Evolutionary conservation across 140 eudicot genomes (phyloP).

Genomic region (Anethum foeniculum): DNA sequence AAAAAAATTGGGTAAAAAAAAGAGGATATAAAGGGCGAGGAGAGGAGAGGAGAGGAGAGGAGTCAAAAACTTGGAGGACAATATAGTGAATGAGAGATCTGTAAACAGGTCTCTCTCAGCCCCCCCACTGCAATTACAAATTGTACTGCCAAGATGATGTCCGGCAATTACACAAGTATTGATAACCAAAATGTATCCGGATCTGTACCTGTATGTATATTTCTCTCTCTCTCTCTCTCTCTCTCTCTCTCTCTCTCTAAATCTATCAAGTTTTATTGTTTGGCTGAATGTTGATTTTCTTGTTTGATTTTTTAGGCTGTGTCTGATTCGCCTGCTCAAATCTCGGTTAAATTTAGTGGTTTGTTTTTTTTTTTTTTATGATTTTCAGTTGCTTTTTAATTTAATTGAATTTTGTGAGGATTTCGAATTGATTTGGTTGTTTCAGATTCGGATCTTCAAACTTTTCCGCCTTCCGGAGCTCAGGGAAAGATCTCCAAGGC

Average conservation of each 20-base stretch:
- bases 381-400: background rate
- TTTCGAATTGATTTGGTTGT: slow-evolving; percentile 8
- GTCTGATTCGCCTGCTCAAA: slow-evolving; percentile 65
- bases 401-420: background rate
- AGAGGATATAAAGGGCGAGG: background rate
- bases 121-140: background rate
- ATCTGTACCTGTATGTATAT: slow-evolving; percentile 81
- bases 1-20: too few species aligned
- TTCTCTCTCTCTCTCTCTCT: background rate
- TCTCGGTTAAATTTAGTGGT: slow-evolving; percentile 79
- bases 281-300: background rate
- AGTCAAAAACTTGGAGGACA: background rate
- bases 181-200: slow-evolving; percentile 83
- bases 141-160: slow-evolving; percentile 65
- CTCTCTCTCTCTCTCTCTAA: background rate
- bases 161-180: slow-evolving; percentile 81
- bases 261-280: background rate
- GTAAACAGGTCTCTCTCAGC: background rate
- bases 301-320: slow-evolving; percentile 50
- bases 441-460: slow-evolving; percentile 71
- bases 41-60: background rate
- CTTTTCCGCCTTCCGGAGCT: slow-evolving; percentile 83
- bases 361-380: slow-evolving; percentile 4
- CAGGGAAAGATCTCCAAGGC: slow-evolving; percentile 83
- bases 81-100: background rate